These are phyloP conservation scores for Trifolium repens DNA, from an alignment of 306 rosid species.

Conservation along the genomic window DNA sequence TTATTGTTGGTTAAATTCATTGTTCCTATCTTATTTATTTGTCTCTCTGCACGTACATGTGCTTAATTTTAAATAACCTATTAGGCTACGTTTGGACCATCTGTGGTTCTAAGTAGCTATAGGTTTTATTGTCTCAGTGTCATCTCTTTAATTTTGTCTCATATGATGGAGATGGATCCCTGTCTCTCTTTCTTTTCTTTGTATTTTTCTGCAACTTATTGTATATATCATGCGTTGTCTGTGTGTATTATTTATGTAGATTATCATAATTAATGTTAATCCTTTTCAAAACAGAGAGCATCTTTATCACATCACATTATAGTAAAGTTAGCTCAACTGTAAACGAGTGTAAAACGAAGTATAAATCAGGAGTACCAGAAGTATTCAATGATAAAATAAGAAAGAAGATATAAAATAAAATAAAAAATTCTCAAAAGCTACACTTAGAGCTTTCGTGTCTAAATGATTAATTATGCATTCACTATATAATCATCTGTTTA, in stretches of 20 bases:
- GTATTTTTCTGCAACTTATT: conserved; percentile 17
- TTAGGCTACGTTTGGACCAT: conserved; percentile 50
- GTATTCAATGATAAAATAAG: no score
- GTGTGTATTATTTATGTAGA: not conserved
- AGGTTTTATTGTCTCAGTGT: conserved; percentile 46
- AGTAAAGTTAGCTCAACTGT: not conserved
- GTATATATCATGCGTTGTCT: not conserved
- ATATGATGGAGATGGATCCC: conserved; percentile 35
- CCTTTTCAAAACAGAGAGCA: not conserved
- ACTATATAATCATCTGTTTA: not conserved
- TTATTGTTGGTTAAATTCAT: no score
- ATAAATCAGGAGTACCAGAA: no score
- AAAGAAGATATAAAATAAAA: no score
- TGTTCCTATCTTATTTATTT: not conserved
- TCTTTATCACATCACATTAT: not conserved
- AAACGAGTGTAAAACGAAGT: not conserved
- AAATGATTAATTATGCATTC: not conserved
- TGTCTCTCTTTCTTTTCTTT: conserved; percentile 37
- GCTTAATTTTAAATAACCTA: conserved; percentile 11
- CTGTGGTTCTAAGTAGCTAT: conserved; percentile 32
- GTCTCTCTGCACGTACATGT: conserved; percentile 22
- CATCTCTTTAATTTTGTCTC: conserved; percentile 46
- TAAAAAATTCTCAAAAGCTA: no score
- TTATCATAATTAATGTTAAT: not conserved
- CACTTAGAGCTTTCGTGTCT: no score